Conservation (phyloP, 345 rosid species). For the Barbarea vulgaris region DNA sequence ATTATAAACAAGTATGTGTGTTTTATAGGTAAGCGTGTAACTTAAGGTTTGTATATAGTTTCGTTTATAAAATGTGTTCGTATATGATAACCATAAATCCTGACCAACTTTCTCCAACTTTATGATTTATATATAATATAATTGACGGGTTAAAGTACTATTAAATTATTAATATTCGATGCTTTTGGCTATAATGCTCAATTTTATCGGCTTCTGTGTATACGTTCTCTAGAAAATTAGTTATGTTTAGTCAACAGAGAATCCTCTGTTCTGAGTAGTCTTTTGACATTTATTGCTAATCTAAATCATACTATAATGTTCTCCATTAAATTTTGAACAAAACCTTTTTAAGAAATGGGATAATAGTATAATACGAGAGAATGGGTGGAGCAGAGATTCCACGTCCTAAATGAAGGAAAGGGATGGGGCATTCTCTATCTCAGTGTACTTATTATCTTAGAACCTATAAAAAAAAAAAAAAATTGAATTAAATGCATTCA, state of each 20-base stretch:
- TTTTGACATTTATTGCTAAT: conserved; percentile 2
- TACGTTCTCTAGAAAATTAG: conserved; percentile 26
- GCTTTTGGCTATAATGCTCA: conserved; percentile 43
- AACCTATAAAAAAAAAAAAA: conserved; percentile 29
- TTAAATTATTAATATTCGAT: conserved; percentile 33
- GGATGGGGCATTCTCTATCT: conserved; percentile 60
- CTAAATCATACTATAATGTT: conserved; percentile 24
- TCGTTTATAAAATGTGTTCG: too few species aligned
- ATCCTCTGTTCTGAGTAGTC: background rate
- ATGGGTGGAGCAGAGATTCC: conserved; percentile 88
- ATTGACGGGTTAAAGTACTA: background rate
- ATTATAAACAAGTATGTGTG: too few species aligned
- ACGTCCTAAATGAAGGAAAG: conserved; percentile 60
- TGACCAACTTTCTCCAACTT: background rate
- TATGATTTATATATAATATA: background rate
- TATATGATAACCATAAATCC: background rate
- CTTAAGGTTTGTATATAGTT: too few species aligned
- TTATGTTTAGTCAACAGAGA: background rate
- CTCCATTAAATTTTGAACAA: conserved; percentile 1
- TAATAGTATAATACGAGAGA: conserved; percentile 49
- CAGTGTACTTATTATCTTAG: conserved; percentile 50
- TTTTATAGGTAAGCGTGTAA: too few species aligned
- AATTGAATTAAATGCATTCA: conserved; percentile 15
- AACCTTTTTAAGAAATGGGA: conserved; percentile 38
- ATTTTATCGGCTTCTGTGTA: conserved; percentile 39